Base-by-base conservation (phyloP, 2,329 filamentous ascomycete genomes). In the Cercospora nicotianae region DNA sequence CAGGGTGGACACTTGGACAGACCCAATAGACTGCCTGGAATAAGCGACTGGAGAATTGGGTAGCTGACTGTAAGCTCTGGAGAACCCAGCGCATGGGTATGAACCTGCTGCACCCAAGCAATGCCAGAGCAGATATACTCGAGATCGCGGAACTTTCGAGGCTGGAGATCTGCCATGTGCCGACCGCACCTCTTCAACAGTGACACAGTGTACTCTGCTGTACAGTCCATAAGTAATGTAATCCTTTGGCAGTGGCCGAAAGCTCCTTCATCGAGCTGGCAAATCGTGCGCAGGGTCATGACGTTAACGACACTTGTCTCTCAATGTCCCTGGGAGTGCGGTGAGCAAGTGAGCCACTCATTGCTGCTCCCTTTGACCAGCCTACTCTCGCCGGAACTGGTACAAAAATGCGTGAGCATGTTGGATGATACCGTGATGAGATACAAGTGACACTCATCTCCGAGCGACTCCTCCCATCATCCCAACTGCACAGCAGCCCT, bases 121-220 rank as follows among this genome's bases (percentile, higher is more conserved):
- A 23, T 65, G 63, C 39, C 39, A 60, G 36, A 59, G 55, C 55
- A 65, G 63, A 65, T 65, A 60, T 30, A 30, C 63, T 65, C 63
- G 63, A 65, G 63, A 65, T 65, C 63, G 61, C 48, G 33, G 45
- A 64, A 64, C 61, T 51, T 57, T 64, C 48, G 5, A 42, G n/a
- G 31, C 13, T 30, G n/a, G n/a, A 36, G 45, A 30, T 57, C 18
- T 26, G 23, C 48, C 26, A n/a, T 57, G 28, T 23, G 30, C 20
- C 9, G 61, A 64, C 61, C 31, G 55, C 61, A 64, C 61, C 48
- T 64, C 48, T 13, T 64, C 28, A 57, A 23, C 53, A 18, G 28
- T 18, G 18, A 20, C 18, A 20, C 42, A 31, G 26, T 18, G 8
- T 36, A 26, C 20, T n/a, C 18, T 26, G 18, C 18, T 8, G 31